These are phyloP conservation scores for Starmerella khaoyaiensis DNA, from an alignment of 805 yeast species.

Conservation along the genomic window DNA sequence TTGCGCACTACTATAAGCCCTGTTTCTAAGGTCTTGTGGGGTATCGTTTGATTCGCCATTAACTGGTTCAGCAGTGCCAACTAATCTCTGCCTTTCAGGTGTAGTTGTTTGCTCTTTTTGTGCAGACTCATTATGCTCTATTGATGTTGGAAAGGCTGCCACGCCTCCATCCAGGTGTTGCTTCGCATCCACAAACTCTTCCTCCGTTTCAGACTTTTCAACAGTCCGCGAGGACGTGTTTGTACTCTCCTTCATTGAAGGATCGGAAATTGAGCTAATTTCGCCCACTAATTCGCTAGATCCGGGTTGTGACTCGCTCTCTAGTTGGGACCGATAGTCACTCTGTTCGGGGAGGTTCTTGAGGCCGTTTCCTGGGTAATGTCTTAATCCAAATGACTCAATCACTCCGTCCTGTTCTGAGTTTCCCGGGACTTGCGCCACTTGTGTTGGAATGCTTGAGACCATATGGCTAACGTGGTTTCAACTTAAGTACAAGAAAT, in stretches of 20 bases:
- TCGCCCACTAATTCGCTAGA: neutral
- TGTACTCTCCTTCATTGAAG: neutral
- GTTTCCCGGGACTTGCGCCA: conserved; percentile 4
- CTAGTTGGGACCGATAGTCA: too few species aligned
- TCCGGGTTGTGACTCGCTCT: too few species aligned
- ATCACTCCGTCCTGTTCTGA: too few species aligned
- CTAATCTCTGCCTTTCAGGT: too few species aligned
- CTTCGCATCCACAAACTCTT: conserved; percentile 5
- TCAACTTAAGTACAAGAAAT: neutral
- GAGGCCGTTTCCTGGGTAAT: too few species aligned
- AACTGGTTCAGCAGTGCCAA: neutral
- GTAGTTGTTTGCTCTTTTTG: neutral
- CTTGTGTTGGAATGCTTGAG: conserved; percentile 5
- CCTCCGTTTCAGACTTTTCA: neutral
- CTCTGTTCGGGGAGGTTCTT: too few species aligned
- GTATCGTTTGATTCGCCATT: neutral
- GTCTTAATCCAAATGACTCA: too few species aligned
- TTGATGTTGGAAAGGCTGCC: neutral
- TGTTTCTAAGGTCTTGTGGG: neutral
- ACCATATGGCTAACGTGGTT: conserved; percentile 2
- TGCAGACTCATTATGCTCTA: neutral
- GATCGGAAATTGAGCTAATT: conserved; percentile 1
- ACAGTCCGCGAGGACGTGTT: neutral
- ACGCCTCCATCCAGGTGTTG: neutral
- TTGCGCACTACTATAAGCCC: neutral